Conservation (phyloP, 116 monocot species). For the Thalassia testudinum region DNA sequence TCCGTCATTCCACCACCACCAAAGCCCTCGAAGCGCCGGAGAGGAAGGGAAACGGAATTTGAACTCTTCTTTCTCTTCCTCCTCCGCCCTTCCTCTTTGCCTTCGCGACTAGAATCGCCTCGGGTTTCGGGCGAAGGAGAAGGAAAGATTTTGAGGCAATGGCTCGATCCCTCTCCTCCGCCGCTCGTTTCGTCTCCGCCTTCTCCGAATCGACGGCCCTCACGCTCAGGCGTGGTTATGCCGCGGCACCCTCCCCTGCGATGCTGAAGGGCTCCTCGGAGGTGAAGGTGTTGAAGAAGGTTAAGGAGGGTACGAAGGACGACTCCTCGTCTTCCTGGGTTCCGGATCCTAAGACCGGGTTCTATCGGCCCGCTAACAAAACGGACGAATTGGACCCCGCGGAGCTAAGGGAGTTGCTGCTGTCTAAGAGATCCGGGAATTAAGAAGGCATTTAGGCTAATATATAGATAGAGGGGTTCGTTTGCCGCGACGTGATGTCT, state of each 20-base stretch:
- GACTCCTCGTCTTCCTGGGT: background rate
- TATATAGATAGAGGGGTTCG: too few relatives aligned
- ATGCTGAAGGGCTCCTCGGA: background rate
- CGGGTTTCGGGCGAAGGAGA: too few relatives aligned
- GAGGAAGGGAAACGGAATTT: background rate
- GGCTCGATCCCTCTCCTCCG: background rate
- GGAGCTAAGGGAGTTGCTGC: background rate
- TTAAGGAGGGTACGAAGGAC: background rate
- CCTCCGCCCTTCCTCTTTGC: too few relatives aligned
- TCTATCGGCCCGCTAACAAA: background rate
- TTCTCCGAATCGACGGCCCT: background rate
- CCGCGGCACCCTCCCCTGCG: background rate
- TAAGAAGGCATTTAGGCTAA: too few relatives aligned
- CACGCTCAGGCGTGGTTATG: background rate
- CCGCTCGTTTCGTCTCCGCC: background rate
- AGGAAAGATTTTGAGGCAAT: too few relatives aligned
- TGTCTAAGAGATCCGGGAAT: background rate
- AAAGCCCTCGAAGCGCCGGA: too few relatives aligned
- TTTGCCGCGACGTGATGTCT: too few relatives aligned
- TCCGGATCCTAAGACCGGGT: background rate
- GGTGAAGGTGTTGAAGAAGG: background rate
- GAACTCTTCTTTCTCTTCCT: too few relatives aligned
- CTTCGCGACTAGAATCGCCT: background rate
- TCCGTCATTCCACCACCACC: too few relatives aligned
- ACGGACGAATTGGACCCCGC: background rate